These are phyloP conservation scores for Pochonia chlamydosporia DNA, from an alignment of 2,329 filamentous ascomycete species.

Conservation along the genomic window DNA sequence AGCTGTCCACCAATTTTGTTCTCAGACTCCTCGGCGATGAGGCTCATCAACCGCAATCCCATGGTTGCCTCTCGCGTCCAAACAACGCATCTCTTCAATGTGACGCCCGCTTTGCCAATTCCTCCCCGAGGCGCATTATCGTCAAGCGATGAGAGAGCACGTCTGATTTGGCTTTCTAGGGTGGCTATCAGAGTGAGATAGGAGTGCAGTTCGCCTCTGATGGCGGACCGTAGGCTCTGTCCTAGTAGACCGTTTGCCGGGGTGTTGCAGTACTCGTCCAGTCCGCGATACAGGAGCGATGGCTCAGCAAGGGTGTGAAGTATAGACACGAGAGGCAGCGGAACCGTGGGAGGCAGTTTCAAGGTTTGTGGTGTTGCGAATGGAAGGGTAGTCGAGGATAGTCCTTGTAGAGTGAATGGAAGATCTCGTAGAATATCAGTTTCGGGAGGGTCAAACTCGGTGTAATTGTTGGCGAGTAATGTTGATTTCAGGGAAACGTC, in stretches of 20 bases:
- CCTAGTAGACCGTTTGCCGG: slow-evolving; percentile 79
- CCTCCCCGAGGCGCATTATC: slow-evolving; percentile 61
- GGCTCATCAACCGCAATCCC: slow-evolving; percentile 84
- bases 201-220: slow-evolving; percentile 76
- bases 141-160: slow-evolving; percentile 70
- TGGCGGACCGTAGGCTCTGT: slow-evolving; percentile 85
- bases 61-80: slow-evolving; percentile 98
- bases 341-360: slow-evolving; percentile 71
- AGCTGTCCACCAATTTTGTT: slow-evolving; percentile 81
- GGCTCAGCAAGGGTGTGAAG: slow-evolving; percentile 89
- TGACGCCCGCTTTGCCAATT: slow-evolving; percentile 83
- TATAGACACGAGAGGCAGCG: slow-evolving; percentile 78
- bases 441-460: slow-evolving; percentile 57
- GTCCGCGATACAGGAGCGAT: slow-evolving; percentile 78
- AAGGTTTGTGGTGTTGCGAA: slow-evolving; percentile 67
- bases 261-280: slow-evolving; percentile 77
- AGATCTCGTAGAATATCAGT: slow-evolving; percentile 68
- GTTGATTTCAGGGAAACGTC: slow-evolving; percentile 53
- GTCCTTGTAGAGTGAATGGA: slow-evolving; percentile 86
- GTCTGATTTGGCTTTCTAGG: slow-evolving; percentile 83
- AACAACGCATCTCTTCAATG: slow-evolving; percentile 88
- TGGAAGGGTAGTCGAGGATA: slow-evolving; percentile 78
- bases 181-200: slow-evolving; percentile 90
- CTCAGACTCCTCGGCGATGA: slow-evolving; percentile 88
- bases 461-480: slow-evolving; percentile 50